Evolutionary conservation across 345 rosid genomes (phyloP).

Genomic region (Luvunga scandens): DNA sequence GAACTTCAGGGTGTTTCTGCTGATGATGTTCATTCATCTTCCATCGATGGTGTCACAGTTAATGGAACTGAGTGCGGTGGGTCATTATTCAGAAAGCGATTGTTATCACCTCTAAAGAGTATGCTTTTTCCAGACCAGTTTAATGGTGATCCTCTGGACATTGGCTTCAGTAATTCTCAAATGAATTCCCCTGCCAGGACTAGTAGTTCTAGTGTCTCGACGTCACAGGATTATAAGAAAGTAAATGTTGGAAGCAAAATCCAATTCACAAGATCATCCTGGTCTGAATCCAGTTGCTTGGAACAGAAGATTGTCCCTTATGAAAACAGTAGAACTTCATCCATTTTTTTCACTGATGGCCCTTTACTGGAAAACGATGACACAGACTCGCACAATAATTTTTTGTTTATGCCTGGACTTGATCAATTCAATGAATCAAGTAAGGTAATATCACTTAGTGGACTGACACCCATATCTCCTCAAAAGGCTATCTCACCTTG

Average conservation of each 20-base stretch:
- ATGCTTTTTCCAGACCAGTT: conserved; percentile 55
- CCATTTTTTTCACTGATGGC: conserved; percentile 66
- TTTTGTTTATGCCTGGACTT: conserved; percentile 33
- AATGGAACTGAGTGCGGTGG: conserved; percentile 49
- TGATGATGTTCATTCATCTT: conserved; percentile 26
- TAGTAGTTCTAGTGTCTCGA: conserved; percentile 28
- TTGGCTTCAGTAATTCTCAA: conserved; percentile 43
- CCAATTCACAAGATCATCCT: conserved; percentile 30
- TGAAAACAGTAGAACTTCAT: conserved; percentile 32
- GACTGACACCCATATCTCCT: conserved; percentile 46
- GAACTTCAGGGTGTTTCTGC: conserved; percentile 34
- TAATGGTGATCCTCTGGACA: conserved; percentile 55
- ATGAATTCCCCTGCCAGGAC: conserved; percentile 29
- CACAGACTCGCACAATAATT: conserved; percentile 18
- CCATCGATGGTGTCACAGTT: conserved; percentile 25
- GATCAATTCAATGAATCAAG: conserved; percentile 35
- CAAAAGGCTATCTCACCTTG: conserved; percentile 40
- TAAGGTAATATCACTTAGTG: conserved; percentile 36
- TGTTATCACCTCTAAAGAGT: conserved; percentile 66
- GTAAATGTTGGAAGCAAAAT: conserved; percentile 47
- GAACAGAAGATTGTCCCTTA: conserved; percentile 34
- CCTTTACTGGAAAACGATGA: conserved; percentile 56
- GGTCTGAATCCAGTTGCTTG: conserved; percentile 45
- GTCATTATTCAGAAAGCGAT: conserved; percentile 62
- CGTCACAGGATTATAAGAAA: conserved; percentile 52